Base-by-base conservation (phyloP, 2,329 filamentous ascomycete species). In the Rachicladosporium sp. region DNA sequence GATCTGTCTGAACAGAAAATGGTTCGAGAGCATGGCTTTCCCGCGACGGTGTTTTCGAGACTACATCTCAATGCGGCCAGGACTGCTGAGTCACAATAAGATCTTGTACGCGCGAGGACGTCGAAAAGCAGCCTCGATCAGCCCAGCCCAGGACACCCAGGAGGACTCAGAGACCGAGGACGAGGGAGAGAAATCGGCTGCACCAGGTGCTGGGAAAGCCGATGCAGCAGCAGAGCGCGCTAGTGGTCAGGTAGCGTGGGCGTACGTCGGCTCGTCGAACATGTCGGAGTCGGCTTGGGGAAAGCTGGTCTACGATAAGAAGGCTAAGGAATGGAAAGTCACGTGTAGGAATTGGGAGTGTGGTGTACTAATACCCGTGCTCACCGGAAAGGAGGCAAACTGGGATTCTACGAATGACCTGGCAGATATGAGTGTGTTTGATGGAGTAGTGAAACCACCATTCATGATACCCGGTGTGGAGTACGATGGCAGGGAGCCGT, bases 291-390 rank as follows among this genome's bases (percentile, higher is more conserved):
- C 83, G 56, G 91, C 91, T 27, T 98, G 91, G 89, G 91, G 89
- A 13, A 78, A 78, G 35, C 62, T 94, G 23, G 74, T 79, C 40
- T 78, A 78, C 52, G 80, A 93, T 52, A 76, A 71, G 49, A 80
- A 75, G 2, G 50, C 44, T 31, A 79, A 79, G 44, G 62, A 73
- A 45, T 74, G 76, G 9, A 93, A 86, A 59, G 69, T 96, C 46
- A 87, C 74, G 46, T 87, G 82, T 59, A 78, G 83, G 40, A 98
- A 96, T 59, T 96, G 89, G 88, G 91, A 96, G 63, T 94, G 87
- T 55, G 91, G 91, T 29, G 83, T 98, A 1, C 51, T 96, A 15
- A 58, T 95, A 31, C 77, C 79, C 7, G 66, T 82, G 15, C 51
- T 46, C 13, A 29, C 34, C 30, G 41, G 38, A 6, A 35, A 29